Base-by-base conservation (phyloP, 2,329 filamentous ascomycete species). In the Lachnellula subtilissima region DNA sequence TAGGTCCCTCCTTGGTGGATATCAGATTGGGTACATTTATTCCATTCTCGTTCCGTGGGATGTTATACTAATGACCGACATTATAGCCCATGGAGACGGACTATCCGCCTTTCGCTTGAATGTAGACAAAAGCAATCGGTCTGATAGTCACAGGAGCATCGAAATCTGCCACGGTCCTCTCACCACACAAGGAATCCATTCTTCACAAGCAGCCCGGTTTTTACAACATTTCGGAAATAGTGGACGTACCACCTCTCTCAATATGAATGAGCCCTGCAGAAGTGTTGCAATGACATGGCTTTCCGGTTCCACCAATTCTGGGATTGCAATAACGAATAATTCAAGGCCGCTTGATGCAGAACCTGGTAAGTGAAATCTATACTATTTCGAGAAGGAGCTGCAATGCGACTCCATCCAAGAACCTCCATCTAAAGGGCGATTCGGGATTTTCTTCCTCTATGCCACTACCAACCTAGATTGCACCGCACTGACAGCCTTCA, bases 261-360 rank as follows among this genome's bases (percentile, higher is more conserved):
- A 32, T 32, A 22, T n/a, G 9, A 17, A 48, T 23, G 23, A 48
- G 23, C n/a, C 45, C 6, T 15, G 11, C 28, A 14, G 25, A 32
- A 22, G 22, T 17, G 45, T 48, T 48, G 45, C 22, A 32, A 28
- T 17, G 22, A 48, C 45, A 5, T 64, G 56, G 57, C 46, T 64
- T 17, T 47, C 58, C 12, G 50, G 50, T 6, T 36, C 48, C 5
- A 14, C 46, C 14, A 23, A 52, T 5, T 15, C 50, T n/a, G 60
- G 60, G 3, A 63, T 64, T 35, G 51, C 52, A 17, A 46, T 64
- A 35, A 43, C 22, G n/a, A 43, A 53, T 42, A 54, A 23, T 9
- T 15, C 14, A 19, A 14, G 19, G 17, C 25, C 15, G 28, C 28
- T 9, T 25, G 15, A 12, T 12, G 22, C n/a, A 32, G n/a, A 42